phyloP scores from a whole-genome alignment of 2,329 filamentous ascomycete species.

The Pseudocercospora macadamiae region DNA sequence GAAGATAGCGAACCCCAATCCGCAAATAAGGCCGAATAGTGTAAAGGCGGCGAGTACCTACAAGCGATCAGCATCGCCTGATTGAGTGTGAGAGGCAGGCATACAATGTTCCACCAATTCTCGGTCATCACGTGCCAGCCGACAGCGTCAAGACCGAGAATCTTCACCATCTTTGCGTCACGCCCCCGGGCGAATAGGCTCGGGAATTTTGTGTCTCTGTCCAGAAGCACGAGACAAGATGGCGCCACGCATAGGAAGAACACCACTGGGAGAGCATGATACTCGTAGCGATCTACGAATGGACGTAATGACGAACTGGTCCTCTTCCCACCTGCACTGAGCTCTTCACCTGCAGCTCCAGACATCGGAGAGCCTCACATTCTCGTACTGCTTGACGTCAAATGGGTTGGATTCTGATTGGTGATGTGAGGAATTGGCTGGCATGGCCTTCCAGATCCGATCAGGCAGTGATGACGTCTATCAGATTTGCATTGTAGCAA shows the following conservation, averaged over 20 bases:
- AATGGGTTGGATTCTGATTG: too few species aligned
- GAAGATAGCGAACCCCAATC: not conserved
- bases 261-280: not conserved
- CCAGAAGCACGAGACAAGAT: constrained; percentile 9
- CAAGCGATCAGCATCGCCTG: not conserved
- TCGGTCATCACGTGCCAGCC: constrained; percentile 15
- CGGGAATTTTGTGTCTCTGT: not conserved
- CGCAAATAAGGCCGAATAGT: constrained; percentile 7
- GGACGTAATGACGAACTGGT: constrained; percentile 7
- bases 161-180: constrained; percentile 1
- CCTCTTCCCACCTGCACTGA: constrained; percentile 16
- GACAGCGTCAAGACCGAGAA: constrained; percentile 12
- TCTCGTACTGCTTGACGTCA: not conserved
- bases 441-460: too few species aligned
- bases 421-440: too few species aligned
- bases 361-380: constrained; percentile 3
- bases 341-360: constrained; percentile 12
- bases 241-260: constrained; percentile 10
- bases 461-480: too few species aligned
- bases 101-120: constrained; percentile 11
- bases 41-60: constrained; percentile 13
- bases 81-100: not conserved
- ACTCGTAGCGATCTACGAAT: constrained; percentile 14
- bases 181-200: not conserved
- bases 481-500: too few species aligned